These are phyloP conservation scores for Didymella keratinophila DNA, from an alignment of 2,329 filamentous ascomycete genomes.

Conservation along the genomic window DNA sequence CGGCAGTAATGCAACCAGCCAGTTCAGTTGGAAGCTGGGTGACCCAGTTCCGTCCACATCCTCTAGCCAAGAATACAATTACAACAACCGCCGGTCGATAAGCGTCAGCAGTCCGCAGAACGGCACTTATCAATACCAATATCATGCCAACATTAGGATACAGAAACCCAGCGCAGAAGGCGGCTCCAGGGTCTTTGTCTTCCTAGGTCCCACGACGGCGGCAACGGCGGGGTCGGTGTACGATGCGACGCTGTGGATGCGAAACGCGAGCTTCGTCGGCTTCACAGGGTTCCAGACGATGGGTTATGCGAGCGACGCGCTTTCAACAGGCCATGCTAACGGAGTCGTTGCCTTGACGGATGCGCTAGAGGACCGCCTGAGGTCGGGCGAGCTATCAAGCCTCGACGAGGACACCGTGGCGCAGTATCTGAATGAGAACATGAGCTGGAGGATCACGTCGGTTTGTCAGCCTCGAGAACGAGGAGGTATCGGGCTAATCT, in stretches of 20 bases:
- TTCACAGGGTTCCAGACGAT: slow-evolving; percentile 59
- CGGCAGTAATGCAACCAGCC: slow-evolving; percentile 52
- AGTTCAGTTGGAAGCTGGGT: slow-evolving; percentile 20
- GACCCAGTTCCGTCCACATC: slow-evolving; percentile 1
- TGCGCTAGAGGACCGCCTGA: slow-evolving; percentile 48
- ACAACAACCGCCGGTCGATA: slow-evolving; percentile 19
- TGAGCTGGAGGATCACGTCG: slow-evolving; percentile 37
- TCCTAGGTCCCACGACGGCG: slow-evolving; percentile 64
- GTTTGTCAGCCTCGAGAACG: slow-evolving; percentile 18
- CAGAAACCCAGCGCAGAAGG: slow-evolving; percentile 67
- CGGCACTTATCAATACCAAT: slow-evolving; percentile 55
- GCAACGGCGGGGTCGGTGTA: slow-evolving; percentile 55
- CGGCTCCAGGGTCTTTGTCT: slow-evolving; percentile 73
- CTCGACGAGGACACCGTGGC: slow-evolving; percentile 33
- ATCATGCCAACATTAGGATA: slow-evolving; percentile 72
- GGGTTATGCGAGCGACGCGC: slow-evolving; percentile 11
- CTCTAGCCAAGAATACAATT: slow-evolving; percentile 1
- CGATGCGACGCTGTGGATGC: slow-evolving; percentile 61
- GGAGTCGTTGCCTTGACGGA: slow-evolving; percentile 57
- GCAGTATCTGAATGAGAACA: slow-evolving; percentile 31
- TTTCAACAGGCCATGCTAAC: slow-evolving; percentile 26
- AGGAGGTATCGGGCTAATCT: not conserved
- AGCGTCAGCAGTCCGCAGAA: slow-evolving; percentile 11
- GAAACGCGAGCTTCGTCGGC: slow-evolving; percentile 66
- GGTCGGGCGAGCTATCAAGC: slow-evolving; percentile 43